phyloP scores from a whole-genome alignment of 345 rosid species.

The Salix dunnii region DNA sequence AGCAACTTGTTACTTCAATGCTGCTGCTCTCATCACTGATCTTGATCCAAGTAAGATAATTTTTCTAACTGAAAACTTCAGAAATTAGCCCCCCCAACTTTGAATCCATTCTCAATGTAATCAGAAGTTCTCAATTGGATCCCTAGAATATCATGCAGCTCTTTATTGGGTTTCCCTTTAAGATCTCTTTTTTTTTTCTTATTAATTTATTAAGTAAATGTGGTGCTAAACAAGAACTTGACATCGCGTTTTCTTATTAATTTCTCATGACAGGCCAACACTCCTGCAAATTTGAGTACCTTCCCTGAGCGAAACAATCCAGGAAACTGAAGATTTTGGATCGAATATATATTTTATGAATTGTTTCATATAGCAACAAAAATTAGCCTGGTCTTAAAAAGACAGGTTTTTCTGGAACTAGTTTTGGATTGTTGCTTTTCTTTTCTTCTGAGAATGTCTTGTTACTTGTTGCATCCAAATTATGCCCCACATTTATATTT shows the following conservation, averaged over 20 bases:
- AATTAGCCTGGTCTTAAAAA: neutral
- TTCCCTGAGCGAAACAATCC: neutral
- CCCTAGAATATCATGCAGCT: neutral
- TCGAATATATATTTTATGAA: neutral
- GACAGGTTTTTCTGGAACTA: neutral
- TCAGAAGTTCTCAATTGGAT: neutral
- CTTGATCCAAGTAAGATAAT: constrained; percentile 52
- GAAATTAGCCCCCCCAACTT: neutral
- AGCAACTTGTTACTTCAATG: constrained; percentile 57
- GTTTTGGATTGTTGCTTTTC: neutral
- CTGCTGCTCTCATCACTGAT: constrained; percentile 56
- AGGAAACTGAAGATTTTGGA: neutral
- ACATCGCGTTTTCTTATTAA: neutral
- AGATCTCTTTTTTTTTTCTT: neutral
- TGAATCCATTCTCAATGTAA: neutral
- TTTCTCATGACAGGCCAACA: neutral
- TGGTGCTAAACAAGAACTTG: no score
- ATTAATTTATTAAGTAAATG: no score
- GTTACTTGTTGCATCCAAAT: neutral
- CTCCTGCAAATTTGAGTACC: neutral
- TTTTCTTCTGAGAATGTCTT: neutral
- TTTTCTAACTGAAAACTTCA: neutral
- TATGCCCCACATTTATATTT: neutral
- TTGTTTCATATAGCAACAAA: neutral
- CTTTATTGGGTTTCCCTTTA: neutral